These are phyloP conservation scores for Lipomyces sp. DNA, from an alignment of 805 yeast genomes.

Conservation along the genomic window DNA sequence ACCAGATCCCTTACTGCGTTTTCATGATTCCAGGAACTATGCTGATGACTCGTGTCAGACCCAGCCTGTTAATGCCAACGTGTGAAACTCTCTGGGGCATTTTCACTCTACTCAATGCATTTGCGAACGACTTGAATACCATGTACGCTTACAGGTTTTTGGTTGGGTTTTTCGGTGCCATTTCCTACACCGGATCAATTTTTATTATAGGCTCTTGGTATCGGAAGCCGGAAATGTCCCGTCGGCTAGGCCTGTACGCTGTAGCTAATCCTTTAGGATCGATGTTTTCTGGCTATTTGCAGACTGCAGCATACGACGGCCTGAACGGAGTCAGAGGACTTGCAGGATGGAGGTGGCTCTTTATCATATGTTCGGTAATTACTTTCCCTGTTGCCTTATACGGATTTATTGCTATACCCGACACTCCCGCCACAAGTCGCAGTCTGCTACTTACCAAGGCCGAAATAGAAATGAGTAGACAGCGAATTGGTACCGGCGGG, in stretches of 20 bases:
- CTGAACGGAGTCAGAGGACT: conserved; percentile 51
- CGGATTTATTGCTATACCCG: conserved; percentile 55
- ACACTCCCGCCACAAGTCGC: conserved; percentile 53
- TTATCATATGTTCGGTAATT: conserved; percentile 63
- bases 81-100: conserved; percentile 49
- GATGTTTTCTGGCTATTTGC: conserved; percentile 53
- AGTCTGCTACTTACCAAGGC: conserved; percentile 45
- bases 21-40: conserved; percentile 52
- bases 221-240: conserved; percentile 51
- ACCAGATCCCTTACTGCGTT: conserved; percentile 47
- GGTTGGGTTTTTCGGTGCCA: conserved; percentile 52
- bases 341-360: conserved; percentile 69
- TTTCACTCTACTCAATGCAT: conserved; percentile 47
- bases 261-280: conserved; percentile 50
- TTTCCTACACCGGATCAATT: conserved; percentile 41
- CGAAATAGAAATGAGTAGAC: conserved; percentile 44
- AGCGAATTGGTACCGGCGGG: conserved; percentile 44
- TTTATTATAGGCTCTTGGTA: conserved; percentile 51
- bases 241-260: conserved; percentile 52
- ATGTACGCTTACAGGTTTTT: conserved; percentile 52
- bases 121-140: conserved; percentile 43
- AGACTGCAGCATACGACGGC: conserved; percentile 50
- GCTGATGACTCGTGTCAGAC: conserved; percentile 46
- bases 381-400: conserved; percentile 48
- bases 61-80: conserved; percentile 46